Conservation (phyloP, 768 basidiomycete genomes). For the Trametes sanguinea region DNA sequence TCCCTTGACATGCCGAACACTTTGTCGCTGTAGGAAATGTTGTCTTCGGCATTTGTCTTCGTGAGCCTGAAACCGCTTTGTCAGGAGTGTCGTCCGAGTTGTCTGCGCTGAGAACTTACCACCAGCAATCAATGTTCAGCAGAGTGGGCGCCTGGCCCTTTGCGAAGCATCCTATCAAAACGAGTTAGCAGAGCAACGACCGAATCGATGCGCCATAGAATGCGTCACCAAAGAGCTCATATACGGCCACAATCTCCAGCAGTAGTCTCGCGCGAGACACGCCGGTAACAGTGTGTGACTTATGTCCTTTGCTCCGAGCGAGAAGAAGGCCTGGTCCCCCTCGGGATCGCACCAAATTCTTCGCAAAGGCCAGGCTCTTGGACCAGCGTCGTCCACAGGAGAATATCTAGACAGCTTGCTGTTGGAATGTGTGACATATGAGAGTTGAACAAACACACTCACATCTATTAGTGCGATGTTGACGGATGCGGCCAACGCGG, state of each 20-base stretch:
- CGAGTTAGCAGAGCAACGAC: conserved; percentile 12
- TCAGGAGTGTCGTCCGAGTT: conserved; percentile 16
- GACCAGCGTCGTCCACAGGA: conserved; percentile 42
- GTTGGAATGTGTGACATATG: not conserved
- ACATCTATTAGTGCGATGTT: conserved; percentile 41
- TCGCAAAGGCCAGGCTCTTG: conserved; percentile 41
- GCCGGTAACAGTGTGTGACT: conserved; percentile 29
- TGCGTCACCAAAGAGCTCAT: conserved; percentile 41
- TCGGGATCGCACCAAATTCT: conserved; percentile 41
- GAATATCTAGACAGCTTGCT: conserved; percentile 38
- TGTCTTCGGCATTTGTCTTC: conserved; percentile 34
- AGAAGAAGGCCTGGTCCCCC: conserved; percentile 44
- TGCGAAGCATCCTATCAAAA: conserved; percentile 37
- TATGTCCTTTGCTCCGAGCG: conserved; percentile 34
- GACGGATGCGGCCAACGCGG: conserved; percentile 31
- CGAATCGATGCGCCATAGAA: conserved; percentile 6
- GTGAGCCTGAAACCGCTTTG: conserved; percentile 29
- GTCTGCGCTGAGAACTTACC: conserved; percentile 33
- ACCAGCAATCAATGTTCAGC: conserved; percentile 41
- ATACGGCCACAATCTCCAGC: conserved; percentile 46
- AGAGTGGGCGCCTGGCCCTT: conserved; percentile 38
- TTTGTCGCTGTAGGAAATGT: conserved; percentile 44
- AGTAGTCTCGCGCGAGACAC: conserved; percentile 39
- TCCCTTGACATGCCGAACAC: conserved; percentile 44
- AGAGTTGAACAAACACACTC: conserved; percentile 26